Conservation (phyloP, 148 eudicot species). For the Diospyros lotus region DNA sequence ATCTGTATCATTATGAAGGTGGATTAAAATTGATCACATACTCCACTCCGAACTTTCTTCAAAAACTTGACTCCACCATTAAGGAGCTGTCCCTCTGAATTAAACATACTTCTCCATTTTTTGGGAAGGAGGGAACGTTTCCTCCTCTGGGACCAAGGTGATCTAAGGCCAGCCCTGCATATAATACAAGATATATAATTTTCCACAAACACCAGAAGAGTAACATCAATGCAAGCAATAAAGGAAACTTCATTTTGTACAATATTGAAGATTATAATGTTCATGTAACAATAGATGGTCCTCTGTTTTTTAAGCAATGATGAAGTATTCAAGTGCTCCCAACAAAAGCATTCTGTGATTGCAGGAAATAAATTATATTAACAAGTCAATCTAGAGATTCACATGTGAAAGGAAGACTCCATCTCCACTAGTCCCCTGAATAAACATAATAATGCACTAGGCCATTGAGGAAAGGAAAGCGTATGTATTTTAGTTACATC, state of each 20-base stretch:
- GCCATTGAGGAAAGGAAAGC: not conserved
- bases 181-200: not conserved
- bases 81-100: too few relatives aligned
- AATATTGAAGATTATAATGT: not conserved
- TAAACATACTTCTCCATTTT: too few relatives aligned
- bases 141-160: too few relatives aligned
- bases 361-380: not conserved
- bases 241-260: not conserved
- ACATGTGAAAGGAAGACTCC: not conserved
- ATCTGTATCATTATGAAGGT: not conserved
- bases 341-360: not conserved
- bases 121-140: too few relatives aligned
- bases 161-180: not conserved
- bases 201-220: not conserved
- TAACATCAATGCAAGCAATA: not conserved
- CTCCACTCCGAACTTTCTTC: slow-evolving; percentile 74
- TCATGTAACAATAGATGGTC: not conserved
- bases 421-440: not conserved
- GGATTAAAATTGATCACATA: slow-evolving; percentile 23
- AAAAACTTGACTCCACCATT: not conserved
- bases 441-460: not conserved
- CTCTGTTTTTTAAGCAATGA: not conserved
- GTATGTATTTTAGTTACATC: not conserved
- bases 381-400: not conserved
- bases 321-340: not conserved